phyloP scores from a whole-genome alignment of 306 rosid species.

The Vigna radiata region DNA sequence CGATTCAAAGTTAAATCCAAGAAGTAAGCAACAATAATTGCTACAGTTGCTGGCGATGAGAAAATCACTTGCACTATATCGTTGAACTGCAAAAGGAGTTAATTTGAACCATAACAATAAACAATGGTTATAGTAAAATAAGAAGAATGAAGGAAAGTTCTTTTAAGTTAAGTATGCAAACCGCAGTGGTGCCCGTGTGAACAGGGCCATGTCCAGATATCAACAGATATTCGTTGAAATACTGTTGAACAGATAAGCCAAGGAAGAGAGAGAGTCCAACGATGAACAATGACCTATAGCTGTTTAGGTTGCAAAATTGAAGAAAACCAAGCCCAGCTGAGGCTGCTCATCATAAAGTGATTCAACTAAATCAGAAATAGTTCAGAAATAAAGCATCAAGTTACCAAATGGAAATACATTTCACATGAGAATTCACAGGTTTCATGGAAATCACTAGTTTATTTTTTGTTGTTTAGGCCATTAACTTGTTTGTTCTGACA shows the following conservation, averaged over 20 bases:
- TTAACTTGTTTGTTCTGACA: not conserved
- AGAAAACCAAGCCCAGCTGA: slow-evolving; percentile 82
- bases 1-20: slow-evolving; percentile 64
- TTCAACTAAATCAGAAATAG: slow-evolving; percentile 6
- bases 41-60: slow-evolving; percentile 89
- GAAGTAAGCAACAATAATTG: slow-evolving; percentile 64
- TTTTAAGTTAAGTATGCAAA: slow-evolving; percentile 43
- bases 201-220: slow-evolving; percentile 74
- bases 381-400: not conserved
- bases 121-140: not conserved
- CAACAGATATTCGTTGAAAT: slow-evolving; percentile 61
- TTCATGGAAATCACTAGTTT: slow-evolving; percentile 8
- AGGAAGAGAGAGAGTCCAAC: slow-evolving; percentile 88
- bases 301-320: slow-evolving; percentile 90
- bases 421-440: slow-evolving; percentile 12
- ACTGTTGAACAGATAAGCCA: slow-evolving; percentile 89
- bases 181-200: slow-evolving; percentile 65
- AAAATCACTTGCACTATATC: slow-evolving; percentile 75
- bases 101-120: slow-evolving; percentile 8
- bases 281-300: slow-evolving; percentile 77
- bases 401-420: slow-evolving; percentile 12
- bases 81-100: slow-evolving; percentile 68
- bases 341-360: slow-evolving; percentile 56
- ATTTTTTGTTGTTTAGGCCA: not conserved
- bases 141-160: not conserved